Percentiles rank a stretch among this genome's conserved stretches.
Conservation (phyloP, 169 alveolate species). For the Eimeria necatrix region DNA sequence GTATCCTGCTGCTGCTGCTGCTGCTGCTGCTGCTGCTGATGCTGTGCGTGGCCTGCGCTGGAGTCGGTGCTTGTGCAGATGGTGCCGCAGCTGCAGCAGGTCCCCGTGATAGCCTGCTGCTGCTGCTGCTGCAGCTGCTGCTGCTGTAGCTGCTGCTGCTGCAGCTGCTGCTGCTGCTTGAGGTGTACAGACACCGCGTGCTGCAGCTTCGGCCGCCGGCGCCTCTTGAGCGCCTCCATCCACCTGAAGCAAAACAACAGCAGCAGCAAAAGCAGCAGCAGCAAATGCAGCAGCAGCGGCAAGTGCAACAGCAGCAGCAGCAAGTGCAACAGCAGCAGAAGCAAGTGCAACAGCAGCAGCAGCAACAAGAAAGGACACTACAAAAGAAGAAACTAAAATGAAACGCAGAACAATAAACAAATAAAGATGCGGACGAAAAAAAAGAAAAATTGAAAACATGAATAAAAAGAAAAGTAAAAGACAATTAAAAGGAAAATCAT, state of each 20-base stretch:
- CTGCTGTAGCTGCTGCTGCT: slow-evolving; percentile 23
- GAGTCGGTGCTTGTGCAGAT: neutral
- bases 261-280: neutral
- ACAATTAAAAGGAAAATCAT: neutral
- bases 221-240: slow-evolving; percentile 59
- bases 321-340: neutral
- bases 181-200: slow-evolving; percentile 48
- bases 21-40: slow-evolving; percentile 14
- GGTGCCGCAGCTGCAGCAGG: neutral
- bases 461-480: neutral
- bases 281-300: neutral
- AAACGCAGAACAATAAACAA: neutral
- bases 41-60: neutral
- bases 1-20: slow-evolving; percentile 1
- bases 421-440: neutral
- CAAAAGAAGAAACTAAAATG: neutral
- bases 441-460: neutral
- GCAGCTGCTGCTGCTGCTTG: slow-evolving; percentile 22
- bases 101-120: slow-evolving; percentile 47
- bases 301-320: neutral
- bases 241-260: slow-evolving; percentile 4
- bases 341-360: neutral
- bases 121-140: neutral
- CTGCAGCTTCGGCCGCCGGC: slow-evolving; percentile 49
- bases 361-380: neutral